phyloP scores from a whole-genome alignment of 306 rosid genomes.

The Pterocarpus macrocarpus region DNA sequence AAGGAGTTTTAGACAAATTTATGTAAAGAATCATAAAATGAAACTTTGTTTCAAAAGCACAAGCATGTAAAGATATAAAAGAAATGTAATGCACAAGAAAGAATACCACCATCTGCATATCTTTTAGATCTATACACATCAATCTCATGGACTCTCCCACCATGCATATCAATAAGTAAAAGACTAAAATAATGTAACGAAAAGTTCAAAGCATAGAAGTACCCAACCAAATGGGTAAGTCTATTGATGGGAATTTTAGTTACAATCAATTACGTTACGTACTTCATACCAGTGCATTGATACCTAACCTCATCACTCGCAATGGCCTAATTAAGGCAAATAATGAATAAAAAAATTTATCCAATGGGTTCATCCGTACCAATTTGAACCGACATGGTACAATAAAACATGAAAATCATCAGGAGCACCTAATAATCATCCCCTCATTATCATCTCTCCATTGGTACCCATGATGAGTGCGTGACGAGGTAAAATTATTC shows the following conservation, averaged over 20 bases:
- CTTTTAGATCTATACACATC: conserved; percentile 43
- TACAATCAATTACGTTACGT: not conserved
- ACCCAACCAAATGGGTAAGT: conserved; percentile 28
- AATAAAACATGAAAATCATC: conserved; percentile 41
- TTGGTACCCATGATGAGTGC: conserved; percentile 52
- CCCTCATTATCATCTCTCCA: conserved; percentile 45
- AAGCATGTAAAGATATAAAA: conserved; percentile 61
- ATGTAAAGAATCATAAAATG: conserved; percentile 58
- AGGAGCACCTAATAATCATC: conserved; percentile 41
- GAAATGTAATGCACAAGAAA: conserved; percentile 57
- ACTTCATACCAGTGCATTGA: conserved; percentile 14
- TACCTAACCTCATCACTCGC: not conserved
- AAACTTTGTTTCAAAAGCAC: conserved; percentile 68
- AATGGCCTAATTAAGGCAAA: not conserved
- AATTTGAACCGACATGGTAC: conserved; percentile 32
- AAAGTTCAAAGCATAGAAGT: conserved; percentile 29
- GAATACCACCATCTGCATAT: conserved; percentile 47
- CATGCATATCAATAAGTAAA: conserved; percentile 36
- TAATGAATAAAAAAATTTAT: conserved; percentile 2
- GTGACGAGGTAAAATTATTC: conserved; percentile 52
- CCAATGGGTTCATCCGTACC: conserved; percentile 18
- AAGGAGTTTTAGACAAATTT: conserved; percentile 61
- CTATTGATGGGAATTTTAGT: conserved; percentile 11
- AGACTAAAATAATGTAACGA: conserved; percentile 42
- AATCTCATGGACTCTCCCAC: conserved; percentile 48